Evolutionary conservation across 2,329 filamentous ascomycete genomes (phyloP), one percentile per base, ranked within the genome.

Genomic region (Fusarium beomiforme): DNA sequence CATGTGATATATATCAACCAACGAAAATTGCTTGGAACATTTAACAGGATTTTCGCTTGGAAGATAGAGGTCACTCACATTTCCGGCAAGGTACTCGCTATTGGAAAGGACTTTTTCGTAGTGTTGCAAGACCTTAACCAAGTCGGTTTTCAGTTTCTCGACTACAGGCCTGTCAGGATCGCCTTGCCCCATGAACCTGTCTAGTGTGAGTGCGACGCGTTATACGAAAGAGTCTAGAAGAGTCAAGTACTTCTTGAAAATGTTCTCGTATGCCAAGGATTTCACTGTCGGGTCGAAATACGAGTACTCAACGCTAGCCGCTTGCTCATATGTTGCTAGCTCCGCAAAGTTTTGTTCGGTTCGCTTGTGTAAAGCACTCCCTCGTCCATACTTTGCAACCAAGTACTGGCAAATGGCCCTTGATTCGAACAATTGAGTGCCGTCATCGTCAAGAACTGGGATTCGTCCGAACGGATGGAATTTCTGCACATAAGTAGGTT

Each of bases 141-240:
- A 47, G 3, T 31, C 26, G 9, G 3, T 12, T 47, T 47, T 9
- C 4, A 31, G 13, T 47, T 14, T 21, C 9, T 47, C 26, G 2
- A 47, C 44, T 16, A 6, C 16, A 1, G 24, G 13, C 19, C 2
- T 29, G 44, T 47, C 44, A 2, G 44, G 26, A 4, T 47, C 44
- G 3, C 44, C 44, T 2, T 2, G 19, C 3, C 44, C 26, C 44
- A 31, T 47, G 3, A 47, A 47, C 19, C 44, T 47, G 8, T 11
- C 13, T 6, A 3, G 3, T 31, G 26, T 47, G 0, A 47, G 19
- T 21, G 6, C 6, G 6, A 12, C 6, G 19, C 1, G 1, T 8
- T 16, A 3, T 8, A 16, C 0, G 6, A 16, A 16, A 17, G 2
- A 6, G 2, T 4, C 8, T 7, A 6, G 1, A n/a, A 19, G 8